These are phyloP conservation scores for Citrus hindsii DNA, from an alignment of 345 rosid species.

Conservation along the genomic window DNA sequence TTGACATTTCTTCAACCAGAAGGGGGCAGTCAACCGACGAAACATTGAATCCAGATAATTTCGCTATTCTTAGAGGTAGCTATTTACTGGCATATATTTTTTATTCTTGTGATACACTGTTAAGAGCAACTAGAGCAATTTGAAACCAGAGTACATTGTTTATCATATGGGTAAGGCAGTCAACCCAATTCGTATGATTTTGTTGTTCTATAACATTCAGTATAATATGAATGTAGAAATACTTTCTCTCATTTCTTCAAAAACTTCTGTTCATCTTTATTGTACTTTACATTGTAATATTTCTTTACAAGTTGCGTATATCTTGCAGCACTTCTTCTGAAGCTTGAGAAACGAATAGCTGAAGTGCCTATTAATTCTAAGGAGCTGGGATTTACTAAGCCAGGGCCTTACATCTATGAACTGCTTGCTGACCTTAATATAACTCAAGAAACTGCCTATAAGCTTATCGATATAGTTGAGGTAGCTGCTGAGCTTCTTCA, in stretches of 20 bases:
- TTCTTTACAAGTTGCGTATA: background rate
- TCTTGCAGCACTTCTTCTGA: conserved; percentile 79
- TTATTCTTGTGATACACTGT: background rate
- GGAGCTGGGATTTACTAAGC: conserved; percentile 86
- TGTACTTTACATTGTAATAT: background rate
- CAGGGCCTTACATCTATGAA: conserved; percentile 88
- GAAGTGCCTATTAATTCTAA: conserved; percentile 71
- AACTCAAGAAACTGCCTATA: conserved; percentile 68
- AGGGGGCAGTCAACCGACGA: conserved; percentile 61
- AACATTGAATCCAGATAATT: conserved; percentile 75
- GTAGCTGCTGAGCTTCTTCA: conserved; percentile 68
- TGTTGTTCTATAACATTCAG: conserved; percentile 3
- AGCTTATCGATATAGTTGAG: conserved; percentile 66
- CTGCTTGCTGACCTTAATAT: conserved; percentile 78
- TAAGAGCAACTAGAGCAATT: no score
- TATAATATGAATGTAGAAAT: conserved; percentile 8
- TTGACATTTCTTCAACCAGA: conserved; percentile 63
- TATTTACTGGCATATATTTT: background rate
- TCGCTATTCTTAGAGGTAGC: conserved; percentile 88
- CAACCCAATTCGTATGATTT: background rate
- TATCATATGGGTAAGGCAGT: background rate
- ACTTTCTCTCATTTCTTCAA: background rate
- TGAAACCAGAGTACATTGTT: background rate
- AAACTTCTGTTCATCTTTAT: background rate
- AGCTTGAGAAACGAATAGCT: conserved; percentile 82